A percentile compares a stretch with the other conserved stretches of the same genome.
phyloP scores from a whole-genome alignment of 495 filamentous ascomycete species.

The Amphirosellinia nigrospora region DNA sequence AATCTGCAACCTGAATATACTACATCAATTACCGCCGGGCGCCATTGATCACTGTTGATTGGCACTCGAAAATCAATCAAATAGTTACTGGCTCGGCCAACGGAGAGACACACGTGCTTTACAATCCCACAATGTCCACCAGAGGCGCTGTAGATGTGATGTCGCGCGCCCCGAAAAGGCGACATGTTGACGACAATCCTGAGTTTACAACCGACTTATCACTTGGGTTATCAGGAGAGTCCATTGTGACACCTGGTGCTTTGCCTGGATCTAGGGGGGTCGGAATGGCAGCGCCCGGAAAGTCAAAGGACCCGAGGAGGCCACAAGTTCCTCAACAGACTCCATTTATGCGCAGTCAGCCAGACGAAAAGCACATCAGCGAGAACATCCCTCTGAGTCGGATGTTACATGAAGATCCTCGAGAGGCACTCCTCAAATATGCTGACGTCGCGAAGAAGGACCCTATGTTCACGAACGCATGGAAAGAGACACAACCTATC shows the following conservation, averaged over 20 bases:
- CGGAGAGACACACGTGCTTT: slow-evolving; percentile 85
- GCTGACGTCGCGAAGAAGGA: slow-evolving; percentile 93
- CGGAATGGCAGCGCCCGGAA: slow-evolving; percentile 80
- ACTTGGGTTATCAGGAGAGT: slow-evolving; percentile 80
- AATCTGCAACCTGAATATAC: slow-evolving; percentile 83
- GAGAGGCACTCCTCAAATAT: slow-evolving; percentile 93
- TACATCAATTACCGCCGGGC: slow-evolving; percentile 83
- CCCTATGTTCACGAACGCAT: slow-evolving; percentile 91
- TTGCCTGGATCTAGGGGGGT: slow-evolving; percentile 48
- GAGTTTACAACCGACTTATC: slow-evolving; percentile 81
- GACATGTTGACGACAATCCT: slow-evolving; percentile 92
- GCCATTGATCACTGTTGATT: slow-evolving; percentile 81
- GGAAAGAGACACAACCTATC: slow-evolving; percentile 89
- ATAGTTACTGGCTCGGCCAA: slow-evolving; percentile 94
- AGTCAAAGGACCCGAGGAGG: slow-evolving; percentile 75
- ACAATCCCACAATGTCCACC: slow-evolving; percentile 79
- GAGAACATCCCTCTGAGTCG: slow-evolving; percentile 85
- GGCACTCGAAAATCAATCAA: slow-evolving; percentile 95
- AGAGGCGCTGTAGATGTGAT: slow-evolving; percentile 88
- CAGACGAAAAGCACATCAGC: slow-evolving; percentile 87
- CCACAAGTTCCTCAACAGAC: slow-evolving; percentile 85
- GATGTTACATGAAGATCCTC: slow-evolving; percentile 97
- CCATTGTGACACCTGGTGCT: slow-evolving; percentile 71
- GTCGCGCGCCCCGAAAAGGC: slow-evolving; percentile 90
- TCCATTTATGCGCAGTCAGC: slow-evolving; percentile 88